A percentile compares a stretch with the other conserved stretches of the same genome.
These are phyloP conservation scores for Hymenoscyphus infarciens DNA, from an alignment of 2,329 filamentous ascomycete genomes.

Conservation along the genomic window DNA sequence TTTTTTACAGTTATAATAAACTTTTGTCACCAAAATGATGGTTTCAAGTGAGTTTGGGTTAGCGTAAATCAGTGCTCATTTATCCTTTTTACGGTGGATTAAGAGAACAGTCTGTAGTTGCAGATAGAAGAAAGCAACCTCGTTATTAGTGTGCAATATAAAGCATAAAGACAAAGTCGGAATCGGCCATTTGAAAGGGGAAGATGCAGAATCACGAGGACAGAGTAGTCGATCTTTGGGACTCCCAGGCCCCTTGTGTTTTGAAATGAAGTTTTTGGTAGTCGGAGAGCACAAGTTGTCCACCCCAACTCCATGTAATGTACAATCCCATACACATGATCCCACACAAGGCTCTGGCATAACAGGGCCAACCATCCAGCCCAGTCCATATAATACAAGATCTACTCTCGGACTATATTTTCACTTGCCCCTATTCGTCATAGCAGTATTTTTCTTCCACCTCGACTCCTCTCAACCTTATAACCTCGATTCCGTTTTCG, in stretches of 20 bases:
- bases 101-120: no score
- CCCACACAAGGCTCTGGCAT: not conserved
- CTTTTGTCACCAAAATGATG: no score
- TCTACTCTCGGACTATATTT: not conserved
- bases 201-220: no score
- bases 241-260: not conserved
- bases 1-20: no score
- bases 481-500: not conserved
- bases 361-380: not conserved
- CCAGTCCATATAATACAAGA: constrained; percentile 4
- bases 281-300: not conserved
- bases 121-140: no score
- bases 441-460: not conserved
- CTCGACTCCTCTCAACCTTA: not conserved
- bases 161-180: no score
- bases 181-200: no score
- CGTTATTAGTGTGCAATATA: no score
- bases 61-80: no score
- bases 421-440: not conserved
- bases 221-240: no score
- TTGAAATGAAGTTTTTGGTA: not conserved
- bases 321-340: not conserved
- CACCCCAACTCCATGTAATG: constrained; percentile 1
- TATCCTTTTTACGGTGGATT: no score
- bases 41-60: no score